Base-by-base conservation (phyloP, 805 yeast species). In the Yamadazyma endophytica region DNA sequence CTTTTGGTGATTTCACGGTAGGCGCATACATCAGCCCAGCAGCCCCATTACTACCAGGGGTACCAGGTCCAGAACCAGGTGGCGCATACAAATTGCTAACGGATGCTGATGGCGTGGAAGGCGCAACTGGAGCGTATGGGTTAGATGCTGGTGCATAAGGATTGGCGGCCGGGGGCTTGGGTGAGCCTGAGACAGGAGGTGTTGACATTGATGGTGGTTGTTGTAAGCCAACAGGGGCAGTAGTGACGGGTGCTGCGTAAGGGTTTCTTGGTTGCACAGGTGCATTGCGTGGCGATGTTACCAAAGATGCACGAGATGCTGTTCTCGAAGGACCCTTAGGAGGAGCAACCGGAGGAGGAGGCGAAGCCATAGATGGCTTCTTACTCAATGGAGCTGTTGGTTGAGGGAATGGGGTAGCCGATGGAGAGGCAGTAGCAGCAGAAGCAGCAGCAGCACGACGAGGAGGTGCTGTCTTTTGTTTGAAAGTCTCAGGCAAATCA, bases 401-500 rank as follows among this genome's bases (percentile, higher is more conserved):
- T 50, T 12, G 49, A 36, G 16, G 58, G 50, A 7, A 24, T 21
- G 33, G 26, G 2, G 42, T 26, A 12, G 38, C 26, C 6, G 38
- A 31, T 6, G 38, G 38, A 8, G 38, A 30, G 16, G n/a, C 25
- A 7, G 34, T 29, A 7, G 45, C 33, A 9, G 32, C 17, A 11
- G 54, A 59, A 12, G 66, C 60, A 5, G 73, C 59, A 12, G 77
- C 64, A 13, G 74, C 69, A 18, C 70, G 61, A 22, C 70, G 61
- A 31, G 71, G 70, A 7, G 69, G 55, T 17, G 58, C 49, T 2
- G 61, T 50, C 39, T 55, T 56, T 2, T 54, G 47, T 32, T 69
- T 69, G 57, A 70, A 70, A 7, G 68, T 58, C 8, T 73, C 67
- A 29, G 87, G 86, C 38, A 80, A 58, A 48, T 79, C 85, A 45